Evolutionary conservation across 345 rosid genomes (phyloP).

Genomic region (Camelina laxa): DNA sequence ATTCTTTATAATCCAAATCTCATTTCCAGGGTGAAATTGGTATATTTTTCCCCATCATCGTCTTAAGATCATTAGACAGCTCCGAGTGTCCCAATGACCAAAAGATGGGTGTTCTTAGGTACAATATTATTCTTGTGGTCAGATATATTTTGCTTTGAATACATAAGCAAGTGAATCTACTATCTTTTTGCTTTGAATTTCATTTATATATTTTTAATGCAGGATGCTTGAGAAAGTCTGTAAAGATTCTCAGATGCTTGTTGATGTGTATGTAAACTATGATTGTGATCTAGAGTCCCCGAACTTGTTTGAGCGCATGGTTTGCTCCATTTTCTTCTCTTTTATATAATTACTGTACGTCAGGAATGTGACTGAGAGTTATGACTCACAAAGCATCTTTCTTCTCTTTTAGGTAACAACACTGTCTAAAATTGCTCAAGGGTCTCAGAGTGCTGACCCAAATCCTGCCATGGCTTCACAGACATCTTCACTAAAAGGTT

Average conservation of each 20-base stretch:
- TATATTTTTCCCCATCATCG: slow-evolving; percentile 90
- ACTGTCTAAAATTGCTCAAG: slow-evolving; percentile 89
- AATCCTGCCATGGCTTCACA: slow-evolving; percentile 75
- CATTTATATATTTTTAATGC: slow-evolving; percentile 34
- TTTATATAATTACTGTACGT: slow-evolving; percentile 13
- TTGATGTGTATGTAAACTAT: slow-evolving; percentile 94
- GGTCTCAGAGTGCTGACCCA: slow-evolving; percentile 85
- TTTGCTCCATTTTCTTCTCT: slow-evolving; percentile 39
- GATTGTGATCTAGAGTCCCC: slow-evolving; percentile 99
- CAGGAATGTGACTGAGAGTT: slow-evolving; percentile 16
- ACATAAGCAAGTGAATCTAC: slow-evolving; percentile 19
- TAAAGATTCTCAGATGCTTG: slow-evolving; percentile 96
- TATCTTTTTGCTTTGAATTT: slow-evolving; percentile 25
- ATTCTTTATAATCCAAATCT: slow-evolving; percentile 22
- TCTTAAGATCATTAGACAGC: slow-evolving; percentile 87
- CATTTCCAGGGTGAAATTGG: slow-evolving; percentile 91
- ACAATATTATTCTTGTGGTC: slow-evolving; percentile 39
- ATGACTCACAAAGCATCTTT: slow-evolving; percentile 28
- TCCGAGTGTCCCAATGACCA: slow-evolving; percentile 73
- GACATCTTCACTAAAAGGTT: slow-evolving; percentile 77
- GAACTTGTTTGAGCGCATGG: slow-evolving; percentile 98
- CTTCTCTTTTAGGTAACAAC: slow-evolving; percentile 68
- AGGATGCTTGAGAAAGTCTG: slow-evolving; percentile 97
- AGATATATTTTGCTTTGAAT: slow-evolving; percentile 35
- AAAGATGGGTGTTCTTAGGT: slow-evolving; percentile 92